Evolutionary conservation across 1,139 yeast genomes (phyloP), one percentile per base, ranked within the genome.

Genomic region (Candida pseudocylindracea): DNA sequence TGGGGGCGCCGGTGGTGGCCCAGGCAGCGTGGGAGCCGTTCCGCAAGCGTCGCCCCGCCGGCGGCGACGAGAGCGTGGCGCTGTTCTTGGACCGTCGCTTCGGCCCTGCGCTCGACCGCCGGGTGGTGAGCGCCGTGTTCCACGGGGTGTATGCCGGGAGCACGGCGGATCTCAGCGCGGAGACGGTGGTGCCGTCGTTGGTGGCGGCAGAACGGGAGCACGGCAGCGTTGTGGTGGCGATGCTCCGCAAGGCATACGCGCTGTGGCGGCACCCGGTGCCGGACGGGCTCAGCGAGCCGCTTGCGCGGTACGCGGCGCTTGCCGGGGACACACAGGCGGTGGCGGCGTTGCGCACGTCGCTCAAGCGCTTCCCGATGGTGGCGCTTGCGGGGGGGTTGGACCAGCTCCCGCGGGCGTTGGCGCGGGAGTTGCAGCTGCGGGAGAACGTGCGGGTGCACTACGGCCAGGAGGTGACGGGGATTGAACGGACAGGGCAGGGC

Each of bases 131-230:
- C 48, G 96, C 94, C 0, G 54, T 85, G 4, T 57, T 76, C 45
- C 83, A 83, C 45, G 98, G 98, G 1, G 72, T 88, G 2, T 88
- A 83, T 48, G 95, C 93, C 5, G 95, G 93, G 2, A 93, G 85
- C 48, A 61, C 71, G 3, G 46, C 62, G 9, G 57, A 66, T 37
- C 53, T 88, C 31, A 78, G 93, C 51, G 69, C 76, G 0, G 54
- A 64, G 15, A 57, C 76, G 2, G 63, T 75, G 1, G 42, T 73
- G 36, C 67, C 70, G 1, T 41, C 52, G 10, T 44, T 80, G 38
- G 66, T 61, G 33, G 54, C 61, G 15, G 49, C 68, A 34, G 94
- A 80, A 46, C 45, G 53, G n/a, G 49, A 63, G 7, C 54, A 67
- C 38, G 80, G 83, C 0, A 72, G 83, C 2, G 49, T 79, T 3